Evolutionary conservation across 2,329 filamentous ascomycete genomes (phyloP), one percentile per base, ranked within the genome.

Genomic region (Colletotrichum viniferum): DNA sequence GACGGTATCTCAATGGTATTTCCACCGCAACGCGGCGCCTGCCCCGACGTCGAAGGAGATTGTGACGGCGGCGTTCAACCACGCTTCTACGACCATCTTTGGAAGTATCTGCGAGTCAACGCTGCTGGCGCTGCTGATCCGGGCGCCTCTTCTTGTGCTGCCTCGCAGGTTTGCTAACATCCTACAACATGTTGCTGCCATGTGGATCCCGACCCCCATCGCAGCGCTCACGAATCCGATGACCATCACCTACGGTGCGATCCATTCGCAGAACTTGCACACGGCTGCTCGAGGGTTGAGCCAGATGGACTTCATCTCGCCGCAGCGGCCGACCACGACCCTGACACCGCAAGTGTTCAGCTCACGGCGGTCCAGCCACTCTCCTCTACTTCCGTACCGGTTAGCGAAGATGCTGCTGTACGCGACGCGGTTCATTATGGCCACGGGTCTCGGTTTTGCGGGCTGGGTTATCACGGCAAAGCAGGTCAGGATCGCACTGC

Each of bases 1-100:
- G 13, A 98, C 96, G 1, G 96, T 98, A 28, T 98, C 95, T 55
- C 97, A 99, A 84, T 99, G 97, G 97, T 99, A 99, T 85, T 99
- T 98, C 84, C 96, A 98, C 84, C 95, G 97, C 77, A 94, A 97
- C 79, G 92, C 93, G 6, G 90, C 93, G 13, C 95, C 96, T 7
- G 89, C 93, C 10, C 93, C 96, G 4, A 92, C 95, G 1, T 96
- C 95, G 2, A 89, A 90, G 72, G 93, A 96, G 71, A 94, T 98
- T 63, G 95, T 98, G 30, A 88, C 91, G 76, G 96, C 96, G 8
- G 96, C 96, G 16, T 87, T 98, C 60, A 88, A 89, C 65, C 97
- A 99, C 85, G 94, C 96, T 4, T 88, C 92, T 16, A 96, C 95
- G 18, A 96, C 95, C 3, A 93, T 98, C 48, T 97, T 98, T 81